These are phyloP conservation scores for Cladosporium velox DNA, from an alignment of 2,329 filamentous ascomycete species.

Conservation along the genomic window DNA sequence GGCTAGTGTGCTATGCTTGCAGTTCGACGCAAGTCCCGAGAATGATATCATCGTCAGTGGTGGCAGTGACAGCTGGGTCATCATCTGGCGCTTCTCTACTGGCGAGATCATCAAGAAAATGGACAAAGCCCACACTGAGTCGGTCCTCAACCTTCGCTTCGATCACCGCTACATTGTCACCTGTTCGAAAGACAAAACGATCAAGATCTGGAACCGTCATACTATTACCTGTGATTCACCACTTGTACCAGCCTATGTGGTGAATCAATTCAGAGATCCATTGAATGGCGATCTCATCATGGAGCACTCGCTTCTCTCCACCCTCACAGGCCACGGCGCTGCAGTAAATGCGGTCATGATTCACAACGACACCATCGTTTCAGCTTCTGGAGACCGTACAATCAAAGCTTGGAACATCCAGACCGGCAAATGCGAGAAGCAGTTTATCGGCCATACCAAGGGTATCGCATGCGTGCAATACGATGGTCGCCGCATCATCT, in stretches of 20 bases:
- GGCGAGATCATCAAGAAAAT: constrained; percentile 79
- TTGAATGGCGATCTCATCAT: constrained; percentile 57
- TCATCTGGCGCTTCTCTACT: constrained; percentile 91
- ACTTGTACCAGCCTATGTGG: constrained; percentile 36
- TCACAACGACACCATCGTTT: constrained; percentile 80
- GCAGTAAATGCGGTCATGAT: constrained; percentile 97
- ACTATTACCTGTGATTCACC: constrained; percentile 56
- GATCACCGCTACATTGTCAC: constrained; percentile 90
- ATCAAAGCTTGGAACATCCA: constrained; percentile 96
- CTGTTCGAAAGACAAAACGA: constrained; percentile 94
- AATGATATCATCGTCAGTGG: constrained; percentile 95
- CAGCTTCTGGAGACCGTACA: constrained; percentile 87
- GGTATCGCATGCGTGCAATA: constrained; percentile 98
- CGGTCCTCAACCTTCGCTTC: constrained; percentile 90
- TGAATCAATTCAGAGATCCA: constrained; percentile 42
- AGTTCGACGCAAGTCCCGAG: constrained; percentile 85
- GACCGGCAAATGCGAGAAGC: constrained; percentile 72
- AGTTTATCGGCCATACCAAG: constrained; percentile 84
- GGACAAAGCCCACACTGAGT: constrained; percentile 77
- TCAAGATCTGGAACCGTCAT: constrained; percentile 90
- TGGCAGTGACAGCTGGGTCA: constrained; percentile 87
- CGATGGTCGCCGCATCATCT: constrained; percentile 89
- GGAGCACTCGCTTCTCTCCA: constrained; percentile 76
- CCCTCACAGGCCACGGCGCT: constrained; percentile 79
- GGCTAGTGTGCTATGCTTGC: constrained; percentile 89